Evolutionary conservation across 2,329 filamentous ascomycete genomes (phyloP).

Genomic region (Neonectria sp.): DNA sequence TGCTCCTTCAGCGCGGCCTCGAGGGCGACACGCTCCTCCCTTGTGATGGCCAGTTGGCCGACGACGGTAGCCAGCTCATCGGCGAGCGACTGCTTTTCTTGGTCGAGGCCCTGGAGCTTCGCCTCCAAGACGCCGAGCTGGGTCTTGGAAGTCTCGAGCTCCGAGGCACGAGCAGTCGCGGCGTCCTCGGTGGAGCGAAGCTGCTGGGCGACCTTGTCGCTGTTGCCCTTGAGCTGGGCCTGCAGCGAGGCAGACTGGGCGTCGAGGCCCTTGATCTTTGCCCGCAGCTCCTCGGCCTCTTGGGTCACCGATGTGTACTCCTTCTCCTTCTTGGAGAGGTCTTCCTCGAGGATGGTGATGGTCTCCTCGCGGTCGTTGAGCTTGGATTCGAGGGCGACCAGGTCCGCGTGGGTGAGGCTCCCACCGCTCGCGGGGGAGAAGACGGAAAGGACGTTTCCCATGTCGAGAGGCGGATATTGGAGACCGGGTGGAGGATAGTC

Average conservation of each 20-base stretch:
- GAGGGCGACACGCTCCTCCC: conserved; percentile 54
- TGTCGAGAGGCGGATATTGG: conserved; percentile 41
- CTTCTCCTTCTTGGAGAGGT: conserved; percentile 57
- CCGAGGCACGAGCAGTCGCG: conserved; percentile 36
- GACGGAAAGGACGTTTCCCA: conserved; percentile 59
- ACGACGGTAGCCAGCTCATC: conserved; percentile 54
- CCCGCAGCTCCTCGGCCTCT: conserved; percentile 56
- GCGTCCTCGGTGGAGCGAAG: conserved; percentile 47
- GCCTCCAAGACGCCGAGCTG: conserved; percentile 42
- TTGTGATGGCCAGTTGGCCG: conserved; percentile 51
- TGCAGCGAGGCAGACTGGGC: conserved; percentile 52
- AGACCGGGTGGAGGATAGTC: conserved; percentile 23
- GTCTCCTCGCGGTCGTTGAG: conserved; percentile 57
- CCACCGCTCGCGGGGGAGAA: conserved; percentile 54
- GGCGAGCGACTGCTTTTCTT: conserved; percentile 49
- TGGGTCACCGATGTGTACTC: conserved; percentile 52
- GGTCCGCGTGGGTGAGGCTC: conserved; percentile 50
- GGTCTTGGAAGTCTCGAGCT: conserved; percentile 45
- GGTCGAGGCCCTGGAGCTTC: conserved; percentile 46
- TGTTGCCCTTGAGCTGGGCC: conserved; percentile 51
- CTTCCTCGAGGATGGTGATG: conserved; percentile 51
- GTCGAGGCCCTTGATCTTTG: conserved; percentile 57
- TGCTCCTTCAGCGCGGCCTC: conserved; percentile 52
- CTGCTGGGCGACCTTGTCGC: conserved; percentile 42
- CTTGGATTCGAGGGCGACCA: conserved; percentile 53